Evolutionary conservation across 2,329 filamentous ascomycete genomes (phyloP), one percentile per base, ranked within the genome.

Genomic region (Pestalotiopsis sp.): DNA sequence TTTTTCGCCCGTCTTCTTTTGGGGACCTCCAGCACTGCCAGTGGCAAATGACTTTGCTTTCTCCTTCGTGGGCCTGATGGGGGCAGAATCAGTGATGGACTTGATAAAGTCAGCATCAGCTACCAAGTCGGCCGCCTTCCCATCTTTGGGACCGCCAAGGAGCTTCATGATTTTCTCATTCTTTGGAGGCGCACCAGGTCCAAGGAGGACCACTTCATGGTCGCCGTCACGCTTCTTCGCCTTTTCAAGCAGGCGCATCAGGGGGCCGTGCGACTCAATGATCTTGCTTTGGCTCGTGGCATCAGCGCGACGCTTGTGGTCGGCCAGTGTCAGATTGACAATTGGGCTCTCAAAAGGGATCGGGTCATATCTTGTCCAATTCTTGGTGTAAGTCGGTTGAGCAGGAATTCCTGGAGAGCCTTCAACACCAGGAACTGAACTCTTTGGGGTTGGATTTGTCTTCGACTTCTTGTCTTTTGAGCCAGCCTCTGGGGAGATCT

Each of bases 361-460:
- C 23, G 59, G 59, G 38, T 61, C 59, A 61, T 65, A 66, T 56
- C 36, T 25, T 11, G 31, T 52, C 45, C 45, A 52, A 9, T 52
- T 52, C 45, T 52, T 52, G n/a, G 45, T 52, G 17, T 9, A 52
- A 4, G 45, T n/a, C 14, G 7, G 45, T 9, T 52, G 45, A n/a
- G 20, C 45, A n/a, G 45, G 9, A 9, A 23, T n/a, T 52, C 6
- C 45, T 9, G 14, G 5, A 23, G 45, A 52, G 0, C 17, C 14
- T 52, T 3, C 45, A n/a, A 17, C 17, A 9, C n/a, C 45, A 52
- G 45, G 13, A 45, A 17, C 5, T 14, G 13, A 14, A 45, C 2
- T 36, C 31, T 36, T 36, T 7, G 31, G 31, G 31, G 31, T 36
- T 36, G 31, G 9, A 36, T 11, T 9, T 9, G 31, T 36, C 31